A percentile compares a stretch with the other conserved stretches of the same genome.
These are phyloP conservation scores for Auxenochlorella pyrenoidosa DNA, from an alignment of 139 green algal species.

Conservation along the genomic window DNA sequence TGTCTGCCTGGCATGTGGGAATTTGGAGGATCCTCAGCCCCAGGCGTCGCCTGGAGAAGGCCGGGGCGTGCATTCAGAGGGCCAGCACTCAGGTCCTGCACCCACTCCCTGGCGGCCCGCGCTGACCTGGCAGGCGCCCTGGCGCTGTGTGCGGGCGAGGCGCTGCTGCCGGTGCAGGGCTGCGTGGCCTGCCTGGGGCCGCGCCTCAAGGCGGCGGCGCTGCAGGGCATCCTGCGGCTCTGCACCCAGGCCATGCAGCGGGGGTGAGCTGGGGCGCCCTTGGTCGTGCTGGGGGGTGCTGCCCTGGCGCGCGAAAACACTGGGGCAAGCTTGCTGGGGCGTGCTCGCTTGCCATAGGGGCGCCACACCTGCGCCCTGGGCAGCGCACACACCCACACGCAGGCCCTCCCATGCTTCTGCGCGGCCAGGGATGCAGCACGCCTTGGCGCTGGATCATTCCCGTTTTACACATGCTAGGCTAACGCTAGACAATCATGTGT, in stretches of 20 bases:
- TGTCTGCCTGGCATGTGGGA: not conserved
- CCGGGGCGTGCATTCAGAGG: too few species aligned
- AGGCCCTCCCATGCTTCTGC: too few species aligned
- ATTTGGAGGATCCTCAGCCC: too few species aligned
- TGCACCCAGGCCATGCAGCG: slow-evolving; percentile 19
- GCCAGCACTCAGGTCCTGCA: too few species aligned
- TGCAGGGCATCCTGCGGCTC: slow-evolving; percentile 1
- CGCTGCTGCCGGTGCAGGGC: slow-evolving; percentile 25
- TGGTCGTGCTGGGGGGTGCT: not conserved
- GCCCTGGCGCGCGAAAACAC: too few species aligned
- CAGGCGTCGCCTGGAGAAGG: not conserved
- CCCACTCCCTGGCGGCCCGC: too few species aligned
- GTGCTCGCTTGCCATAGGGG: too few species aligned
- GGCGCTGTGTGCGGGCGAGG: slow-evolving; percentile 4
- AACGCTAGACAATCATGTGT: too few species aligned
- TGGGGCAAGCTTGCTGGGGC: too few species aligned
- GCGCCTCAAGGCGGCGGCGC: slow-evolving; percentile 16
- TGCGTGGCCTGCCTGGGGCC: slow-evolving; percentile 21
- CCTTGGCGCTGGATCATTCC: not conserved
- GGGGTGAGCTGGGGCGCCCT: not conserved
- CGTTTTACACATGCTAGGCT: too few species aligned
- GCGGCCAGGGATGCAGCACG: too few species aligned
- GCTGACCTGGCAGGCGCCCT: slow-evolving; percentile 8
- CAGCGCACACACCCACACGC: too few species aligned
- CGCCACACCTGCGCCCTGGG: not conserved